Evolutionary conservation across 1,284 basidiomycete genomes (phyloP), one percentile per base, ranked within the genome.

Genomic region (Violaceomyces palustris): DNA sequence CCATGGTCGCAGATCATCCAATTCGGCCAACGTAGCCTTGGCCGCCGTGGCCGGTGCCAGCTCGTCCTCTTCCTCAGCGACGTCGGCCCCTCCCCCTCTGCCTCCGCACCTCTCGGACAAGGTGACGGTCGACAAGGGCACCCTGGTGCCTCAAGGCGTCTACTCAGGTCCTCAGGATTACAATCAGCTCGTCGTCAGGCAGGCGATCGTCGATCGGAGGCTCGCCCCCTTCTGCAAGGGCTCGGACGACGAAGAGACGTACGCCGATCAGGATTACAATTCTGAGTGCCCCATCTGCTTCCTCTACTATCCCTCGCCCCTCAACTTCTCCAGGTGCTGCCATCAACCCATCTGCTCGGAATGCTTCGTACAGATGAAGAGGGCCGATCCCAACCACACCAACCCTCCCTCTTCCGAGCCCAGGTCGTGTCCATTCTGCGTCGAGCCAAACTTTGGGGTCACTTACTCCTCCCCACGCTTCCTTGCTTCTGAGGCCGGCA

Each of bases 221-320:
- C 81, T 98, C 21, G 89, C 91, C 0, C 94, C 94, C 0, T 97
- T 97, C 77, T 98, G 96, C 75, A 82, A 88, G 33, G 91, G 92
- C 4, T 79, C 94, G 23, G 91, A 97, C 67, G 93, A 97, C 58
- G 96, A 87, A 69, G 84, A 87, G 23, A 84, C 86, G 11, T 80
- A 81, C 43, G 92, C 88, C 86, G 83, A 86, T 56, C 83, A 87
- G 66, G 85, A 86, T 38, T 84, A 84, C 71, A 85, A 93, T 53
- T 80, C 85, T 29, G 94, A 98, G 74, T 98, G 93, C 77, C 93
- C 93, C n/a, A 97, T 98, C 63, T 98, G 93, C 76, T 97, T 98
- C 77, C 79, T 98, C 51, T 50, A 46, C 36, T 73, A 64, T 28
- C 69, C 67, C 11, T 51, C 67, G 11, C 53, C 56, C 3, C 55